Evolutionary conservation across 2,329 filamentous ascomycete species (phyloP), one percentile per base, ranked within the genome.

Genomic region (Diaporthe citrichinensis): DNA sequence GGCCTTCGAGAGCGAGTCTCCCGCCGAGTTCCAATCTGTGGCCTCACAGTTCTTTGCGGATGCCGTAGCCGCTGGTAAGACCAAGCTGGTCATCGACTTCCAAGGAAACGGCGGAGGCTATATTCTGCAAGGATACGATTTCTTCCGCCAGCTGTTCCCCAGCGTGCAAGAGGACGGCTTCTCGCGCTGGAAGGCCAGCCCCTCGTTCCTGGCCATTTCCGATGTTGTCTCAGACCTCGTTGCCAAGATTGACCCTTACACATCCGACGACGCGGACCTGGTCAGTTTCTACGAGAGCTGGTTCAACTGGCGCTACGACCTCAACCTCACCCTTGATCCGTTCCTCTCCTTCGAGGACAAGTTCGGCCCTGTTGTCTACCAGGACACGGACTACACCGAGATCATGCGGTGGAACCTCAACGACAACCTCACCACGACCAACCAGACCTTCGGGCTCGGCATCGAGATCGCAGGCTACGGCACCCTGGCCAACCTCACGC

Each of bases 61-160:
- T n/a, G 83, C 83, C 14, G 77, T 81, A 0, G 84, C 85, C 14
- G 86, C 85, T 1, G 88, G 88, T 74, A 92, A 91, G 83, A 91
- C 86, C 61, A 91, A 90, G 81, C 86, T 93, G 0, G 87, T 93
- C 15, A 84, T 93, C 41, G 91, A 92, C 78, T 82, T 92, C 8
- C 87, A 86, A 4, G 86, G 86, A 62, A 93, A 93, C 78, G 88
- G 87, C 2, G 91, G 91, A 57, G 91, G 91, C 34, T 87, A 86
- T 20, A 88, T 92, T 59, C 80, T 91, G 10, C 86, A 89, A n/a
- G 91, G 89, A 23, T 91, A 91, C 78, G 91, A 92, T 79, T 85
- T 93, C 36, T 92, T 92, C 83, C 89, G 89, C 72, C 83, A 89
- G 80, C 84, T 92, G 0, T 89, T 90, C 82, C 86, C 86, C 5